These are phyloP conservation scores for Cokeromyces recurvatus DNA, from an alignment of 371 early-diverging fungal genomes.

Conservation along the genomic window DNA sequence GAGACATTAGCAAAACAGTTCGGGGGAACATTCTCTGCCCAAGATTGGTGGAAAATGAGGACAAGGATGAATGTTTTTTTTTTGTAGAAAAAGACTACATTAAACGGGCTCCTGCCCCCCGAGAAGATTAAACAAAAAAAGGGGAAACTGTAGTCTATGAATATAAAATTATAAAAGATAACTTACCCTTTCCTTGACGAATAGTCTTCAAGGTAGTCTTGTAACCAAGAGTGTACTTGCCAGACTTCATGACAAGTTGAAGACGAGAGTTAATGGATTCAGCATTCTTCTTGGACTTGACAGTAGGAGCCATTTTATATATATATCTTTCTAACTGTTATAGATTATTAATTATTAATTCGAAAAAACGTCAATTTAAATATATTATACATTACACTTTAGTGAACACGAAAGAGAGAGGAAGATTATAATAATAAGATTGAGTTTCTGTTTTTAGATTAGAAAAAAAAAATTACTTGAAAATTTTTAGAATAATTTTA, in stretches of 20 bases:
- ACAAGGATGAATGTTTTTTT: constrained; percentile 1
- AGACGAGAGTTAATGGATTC: constrained; percentile 98
- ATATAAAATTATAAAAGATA: background rate
- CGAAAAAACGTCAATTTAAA: too few species aligned
- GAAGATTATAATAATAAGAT: too few species aligned
- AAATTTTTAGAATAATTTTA: too few species aligned
- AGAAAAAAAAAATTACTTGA: too few species aligned
- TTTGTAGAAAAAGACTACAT: constrained; percentile 6
- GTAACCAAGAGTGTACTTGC: constrained; percentile 97
- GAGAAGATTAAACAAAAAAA: constrained; percentile 2
- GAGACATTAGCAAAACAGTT: too few species aligned
- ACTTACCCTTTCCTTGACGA: constrained; percentile 93
- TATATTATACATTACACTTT: too few species aligned
- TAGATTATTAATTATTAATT: too few species aligned
- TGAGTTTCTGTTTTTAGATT: too few species aligned
- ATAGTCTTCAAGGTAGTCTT: constrained; percentile 96
- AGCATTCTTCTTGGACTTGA: constrained; percentile 72
- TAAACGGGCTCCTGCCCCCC: constrained; percentile 20
- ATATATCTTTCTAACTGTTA: too few species aligned
- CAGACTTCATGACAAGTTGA: constrained; percentile 98
- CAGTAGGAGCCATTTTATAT: constrained; percentile 52
- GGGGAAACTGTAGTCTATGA: background rate
- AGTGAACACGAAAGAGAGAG: too few species aligned
- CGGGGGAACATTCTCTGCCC: constrained; percentile 43
- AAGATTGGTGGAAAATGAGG: constrained; percentile 3